Evolutionary conservation across 2,329 filamentous ascomycete species (phyloP).

Genomic region (Chaetomiaceae sp.): DNA sequence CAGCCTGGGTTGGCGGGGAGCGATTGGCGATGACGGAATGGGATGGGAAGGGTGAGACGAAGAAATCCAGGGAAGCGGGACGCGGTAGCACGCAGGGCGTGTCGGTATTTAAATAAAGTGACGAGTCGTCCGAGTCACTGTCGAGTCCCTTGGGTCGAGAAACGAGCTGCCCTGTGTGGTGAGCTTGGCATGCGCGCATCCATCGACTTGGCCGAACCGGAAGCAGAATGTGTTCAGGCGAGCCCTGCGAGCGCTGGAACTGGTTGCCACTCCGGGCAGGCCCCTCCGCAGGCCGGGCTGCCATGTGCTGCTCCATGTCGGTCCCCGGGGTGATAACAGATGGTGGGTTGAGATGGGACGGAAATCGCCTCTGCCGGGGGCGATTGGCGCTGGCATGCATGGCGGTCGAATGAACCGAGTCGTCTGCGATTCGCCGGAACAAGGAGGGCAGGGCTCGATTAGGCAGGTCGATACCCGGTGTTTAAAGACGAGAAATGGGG

Average conservation of each 20-base stretch:
- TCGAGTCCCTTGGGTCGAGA: no score
- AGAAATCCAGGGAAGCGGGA: neutral
- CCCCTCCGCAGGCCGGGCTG: neutral
- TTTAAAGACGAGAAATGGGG: constrained; percentile 10
- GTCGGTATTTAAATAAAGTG: constrained; percentile 6
- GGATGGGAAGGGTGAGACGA: neutral
- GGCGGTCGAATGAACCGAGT: neutral
- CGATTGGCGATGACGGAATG: neutral
- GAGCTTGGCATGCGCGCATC: neutral
- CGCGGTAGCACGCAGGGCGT: neutral
- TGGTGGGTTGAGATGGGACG: constrained; percentile 7
- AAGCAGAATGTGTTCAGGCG: constrained; percentile 19
- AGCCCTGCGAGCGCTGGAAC: no score
- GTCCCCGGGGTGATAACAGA: constrained; percentile 13
- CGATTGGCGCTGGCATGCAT: neutral
- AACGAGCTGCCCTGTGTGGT: constrained; percentile 2
- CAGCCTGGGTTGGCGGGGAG: neutral
- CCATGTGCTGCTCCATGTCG: constrained; percentile 10
- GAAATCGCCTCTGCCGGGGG: constrained; percentile 8
- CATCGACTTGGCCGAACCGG: constrained; percentile 2
- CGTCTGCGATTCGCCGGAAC: constrained; percentile 23
- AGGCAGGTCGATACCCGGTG: constrained; percentile 26
- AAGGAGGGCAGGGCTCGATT: constrained; percentile 16
- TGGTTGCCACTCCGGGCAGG: constrained; percentile 15
- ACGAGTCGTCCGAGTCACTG: no score